These are phyloP conservation scores for Bretschneidera sinensis DNA, from an alignment of 345 rosid species.

Conservation along the genomic window DNA sequence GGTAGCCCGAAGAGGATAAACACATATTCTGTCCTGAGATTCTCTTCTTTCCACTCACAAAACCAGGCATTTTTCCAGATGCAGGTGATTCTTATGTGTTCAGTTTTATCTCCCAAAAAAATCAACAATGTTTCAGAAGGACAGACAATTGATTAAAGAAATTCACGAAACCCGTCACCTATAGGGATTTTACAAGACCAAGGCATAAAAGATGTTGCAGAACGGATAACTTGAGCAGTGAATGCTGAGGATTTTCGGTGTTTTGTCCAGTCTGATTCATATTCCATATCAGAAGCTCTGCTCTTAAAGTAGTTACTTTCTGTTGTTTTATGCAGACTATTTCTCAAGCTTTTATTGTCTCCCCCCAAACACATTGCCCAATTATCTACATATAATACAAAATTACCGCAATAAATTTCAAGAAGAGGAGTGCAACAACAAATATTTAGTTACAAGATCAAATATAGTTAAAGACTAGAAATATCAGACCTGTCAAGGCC, in stretches of 20 bases:
- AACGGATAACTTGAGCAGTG: slow-evolving; percentile 52
- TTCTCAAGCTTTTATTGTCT: slow-evolving; percentile 26
- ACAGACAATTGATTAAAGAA: slow-evolving; percentile 36
- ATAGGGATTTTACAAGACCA: slow-evolving; percentile 79
- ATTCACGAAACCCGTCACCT: slow-evolving; percentile 76
- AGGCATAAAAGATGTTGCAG: slow-evolving; percentile 66
- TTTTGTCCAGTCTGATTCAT: slow-evolving; percentile 54
- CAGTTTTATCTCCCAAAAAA: slow-evolving; percentile 27
- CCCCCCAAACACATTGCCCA: slow-evolving; percentile 53
- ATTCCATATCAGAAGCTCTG: slow-evolving; percentile 65
- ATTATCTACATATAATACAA: slow-evolving; percentile 25
- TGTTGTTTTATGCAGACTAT: slow-evolving; percentile 19
- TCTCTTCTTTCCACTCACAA: slow-evolving; percentile 52
- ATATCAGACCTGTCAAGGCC: slow-evolving; percentile 46
- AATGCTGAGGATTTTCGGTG: slow-evolving; percentile 47
- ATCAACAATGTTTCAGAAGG: slow-evolving; percentile 22
- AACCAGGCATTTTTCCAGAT: slow-evolving; percentile 41
- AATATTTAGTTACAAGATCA: neutral
- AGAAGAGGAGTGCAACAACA: no score
- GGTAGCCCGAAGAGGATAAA: slow-evolving; percentile 23
- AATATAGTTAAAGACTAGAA: neutral
- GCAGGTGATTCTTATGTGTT: slow-evolving; percentile 17
- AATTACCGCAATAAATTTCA: neutral
- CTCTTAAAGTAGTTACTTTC: slow-evolving; percentile 22
- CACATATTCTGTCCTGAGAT: slow-evolving; percentile 29